Base-by-base conservation (phyloP, 257 asterid species). In the Solanum neorickii region DNA sequence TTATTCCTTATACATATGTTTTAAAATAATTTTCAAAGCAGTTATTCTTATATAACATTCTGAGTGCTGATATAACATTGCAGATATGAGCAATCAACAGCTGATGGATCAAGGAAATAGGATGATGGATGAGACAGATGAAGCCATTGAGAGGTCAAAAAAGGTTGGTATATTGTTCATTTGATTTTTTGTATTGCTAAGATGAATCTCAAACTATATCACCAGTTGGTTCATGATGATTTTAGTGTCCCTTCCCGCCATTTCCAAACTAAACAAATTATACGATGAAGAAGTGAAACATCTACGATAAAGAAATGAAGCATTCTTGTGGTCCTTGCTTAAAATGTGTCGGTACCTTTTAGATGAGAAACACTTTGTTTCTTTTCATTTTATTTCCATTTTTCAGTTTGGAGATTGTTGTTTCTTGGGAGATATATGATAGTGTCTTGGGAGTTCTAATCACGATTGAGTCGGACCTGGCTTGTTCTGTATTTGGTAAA, bases 41-140 rank as follows among this genome's bases (percentile, higher is more conserved):
- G 72, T 89, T 85, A 86, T 85, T 66, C 68, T 41, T 77, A 74
- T 78, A 83, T 84, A 85, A 83, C 39, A 12, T 90, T 87, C 90
- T 89, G 87, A 87, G 37, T 20, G 69, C 82, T 70, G 66, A 46
- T 86, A 39, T 86, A 84, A 46, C 80, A 74, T 89, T 93, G 92
- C 96, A 97, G 99, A 93, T 86, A 95, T 97, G 99, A 74, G 95
- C 86, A 97, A 97, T 91, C 96, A 96, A 92, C 98, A 97, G 91
- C 94, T 97, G 62, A 27, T 94, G 88, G 99, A 95, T 92, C 93
- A 90, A 47, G 99, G 99, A 84, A 92, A 93, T 91, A 92, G 89
- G 77, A 95, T 92, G 98, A 96, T 96, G 98, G 96, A 95, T 90
- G 98, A 97, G 92, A 96, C 99, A 72, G 99, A 97, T 90, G 97